A percentile compares a stretch with the other conserved stretches of the same genome.
These are phyloP conservation scores for Tetrastigma voinierianum DNA, from an alignment of 164 flowering plant genomes.

Conservation along the genomic window DNA sequence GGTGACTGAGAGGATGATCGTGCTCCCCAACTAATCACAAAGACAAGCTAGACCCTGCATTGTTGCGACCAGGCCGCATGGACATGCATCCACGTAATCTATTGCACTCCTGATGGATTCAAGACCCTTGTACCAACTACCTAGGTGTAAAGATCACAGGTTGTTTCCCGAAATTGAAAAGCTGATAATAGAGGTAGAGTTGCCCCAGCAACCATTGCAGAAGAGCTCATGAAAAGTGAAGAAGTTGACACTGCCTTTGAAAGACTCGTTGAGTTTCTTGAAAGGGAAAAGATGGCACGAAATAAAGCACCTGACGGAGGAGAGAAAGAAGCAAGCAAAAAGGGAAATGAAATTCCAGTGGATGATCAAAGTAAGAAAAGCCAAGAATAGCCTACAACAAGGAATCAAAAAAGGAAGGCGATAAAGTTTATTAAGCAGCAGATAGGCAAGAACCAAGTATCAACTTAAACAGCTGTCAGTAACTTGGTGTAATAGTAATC, in stretches of 20 bases:
- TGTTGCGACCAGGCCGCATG: conserved; percentile 29
- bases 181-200: conserved; percentile 13
- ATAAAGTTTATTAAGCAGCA: no score
- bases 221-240: conserved; percentile 26
- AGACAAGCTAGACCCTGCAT: conserved; percentile 24
- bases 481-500: no score
- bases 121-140: conserved; percentile 22
- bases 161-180: conserved; percentile 8
- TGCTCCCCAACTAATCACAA: conserved; percentile 25
- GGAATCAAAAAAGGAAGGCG: no score
- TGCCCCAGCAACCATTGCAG: conserved; percentile 26
- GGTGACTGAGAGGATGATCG: conserved; percentile 30
- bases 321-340: background rate
- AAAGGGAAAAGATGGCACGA: background rate
- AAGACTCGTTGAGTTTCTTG: conserved; percentile 7
- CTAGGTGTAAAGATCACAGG: conserved; percentile 1
- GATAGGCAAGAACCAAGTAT: no score
- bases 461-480: no score
- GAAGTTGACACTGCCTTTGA: conserved; percentile 7
- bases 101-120: conserved; percentile 16
- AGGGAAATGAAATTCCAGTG: no score
- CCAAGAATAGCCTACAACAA: no score
- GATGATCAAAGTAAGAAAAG: no score
- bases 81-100: conserved; percentile 29
- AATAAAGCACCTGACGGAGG: background rate